Conservation (phyloP, 2,329 filamentous ascomycete genomes). For the Penicillium sp. region DNA sequence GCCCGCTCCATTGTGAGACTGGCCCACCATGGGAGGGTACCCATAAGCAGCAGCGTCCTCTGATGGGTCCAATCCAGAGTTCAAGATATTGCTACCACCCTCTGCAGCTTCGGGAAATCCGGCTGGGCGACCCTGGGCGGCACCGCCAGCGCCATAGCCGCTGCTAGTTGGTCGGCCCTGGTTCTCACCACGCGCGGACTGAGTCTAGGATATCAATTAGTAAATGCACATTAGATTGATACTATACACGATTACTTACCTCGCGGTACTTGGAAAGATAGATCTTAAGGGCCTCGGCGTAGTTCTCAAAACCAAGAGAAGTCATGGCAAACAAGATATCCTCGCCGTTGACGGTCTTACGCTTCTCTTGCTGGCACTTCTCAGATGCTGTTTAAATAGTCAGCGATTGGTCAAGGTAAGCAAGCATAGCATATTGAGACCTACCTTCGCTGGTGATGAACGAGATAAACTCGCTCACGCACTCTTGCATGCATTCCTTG, state of each 20-base stretch:
- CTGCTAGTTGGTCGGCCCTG: slow-evolving; percentile 58
- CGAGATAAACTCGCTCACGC: slow-evolving; percentile 98
- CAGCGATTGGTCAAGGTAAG: neutral
- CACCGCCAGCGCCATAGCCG: slow-evolving; percentile 43
- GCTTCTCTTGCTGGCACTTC: slow-evolving; percentile 98
- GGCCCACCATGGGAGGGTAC: slow-evolving; percentile 48
- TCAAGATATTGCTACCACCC: slow-evolving; percentile 46
- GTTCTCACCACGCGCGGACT: slow-evolving; percentile 71
- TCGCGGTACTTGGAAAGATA: slow-evolving; percentile 97
- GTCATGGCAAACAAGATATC: slow-evolving; percentile 99
- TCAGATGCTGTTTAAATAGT: slow-evolving; percentile 73
- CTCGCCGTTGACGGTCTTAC: slow-evolving; percentile 98
- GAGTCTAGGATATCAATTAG: slow-evolving; percentile 60
- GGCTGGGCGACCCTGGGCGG: slow-evolving; percentile 31
- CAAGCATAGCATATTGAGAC: slow-evolving; percentile 29
- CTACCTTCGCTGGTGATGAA: slow-evolving; percentile 99
- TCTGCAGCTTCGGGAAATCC: slow-evolving; percentile 42
- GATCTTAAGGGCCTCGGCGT: slow-evolving; percentile 95
- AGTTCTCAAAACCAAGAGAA: slow-evolving; percentile 97
- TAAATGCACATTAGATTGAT: slow-evolving; percentile 39
- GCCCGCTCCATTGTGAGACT: slow-evolving; percentile 49
- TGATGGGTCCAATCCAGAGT: slow-evolving; percentile 43
- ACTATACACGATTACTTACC: slow-evolving; percentile 61
- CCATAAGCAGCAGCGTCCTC: slow-evolving; percentile 47
- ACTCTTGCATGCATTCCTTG: slow-evolving; percentile 99